phyloP scores from a whole-genome alignment of 768 basidiomycete genomes.

The Termitomyces sp. region DNA sequence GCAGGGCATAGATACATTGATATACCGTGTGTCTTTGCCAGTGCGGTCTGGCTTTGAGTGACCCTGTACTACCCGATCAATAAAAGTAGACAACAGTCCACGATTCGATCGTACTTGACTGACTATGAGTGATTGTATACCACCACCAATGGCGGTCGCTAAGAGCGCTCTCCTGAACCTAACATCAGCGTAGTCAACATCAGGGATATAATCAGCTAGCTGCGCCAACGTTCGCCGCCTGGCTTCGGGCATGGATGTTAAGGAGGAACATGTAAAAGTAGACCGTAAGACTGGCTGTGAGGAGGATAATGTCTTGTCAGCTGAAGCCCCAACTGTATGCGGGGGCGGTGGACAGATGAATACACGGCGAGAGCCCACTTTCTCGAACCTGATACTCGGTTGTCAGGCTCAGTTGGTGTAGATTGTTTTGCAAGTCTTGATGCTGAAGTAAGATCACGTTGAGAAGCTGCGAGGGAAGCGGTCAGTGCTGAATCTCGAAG shows the following conservation, averaged over 20 bases:
- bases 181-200: slow-evolving; percentile 18
- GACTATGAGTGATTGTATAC: slow-evolving; percentile 32
- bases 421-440: neutral
- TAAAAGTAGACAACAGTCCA: neutral
- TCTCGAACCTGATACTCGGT: neutral
- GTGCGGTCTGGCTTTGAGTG: slow-evolving; percentile 19
- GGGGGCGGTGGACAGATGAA: neutral
- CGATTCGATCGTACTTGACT: slow-evolving; percentile 24
- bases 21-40: slow-evolving; percentile 29
- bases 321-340: neutral
- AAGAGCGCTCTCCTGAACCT: slow-evolving; percentile 37
- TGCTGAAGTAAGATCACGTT: neutral
- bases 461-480: neutral
- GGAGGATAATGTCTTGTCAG: neutral
- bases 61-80: slow-evolving; percentile 18
- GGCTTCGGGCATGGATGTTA: slow-evolving; percentile 10
- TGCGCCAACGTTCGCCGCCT: slow-evolving; percentile 20
- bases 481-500: neutral
- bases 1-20: slow-evolving; percentile 46
- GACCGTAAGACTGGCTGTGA: neutral
- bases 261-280: neutral
- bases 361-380: neutral
- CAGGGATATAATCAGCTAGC: slow-evolving; percentile 22
- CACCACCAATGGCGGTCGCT: slow-evolving; percentile 34
- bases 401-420: neutral